Evolutionary conservation across 2,329 filamentous ascomycete genomes (phyloP).

Genomic region (Ophiosphaerella herpotricha): DNA sequence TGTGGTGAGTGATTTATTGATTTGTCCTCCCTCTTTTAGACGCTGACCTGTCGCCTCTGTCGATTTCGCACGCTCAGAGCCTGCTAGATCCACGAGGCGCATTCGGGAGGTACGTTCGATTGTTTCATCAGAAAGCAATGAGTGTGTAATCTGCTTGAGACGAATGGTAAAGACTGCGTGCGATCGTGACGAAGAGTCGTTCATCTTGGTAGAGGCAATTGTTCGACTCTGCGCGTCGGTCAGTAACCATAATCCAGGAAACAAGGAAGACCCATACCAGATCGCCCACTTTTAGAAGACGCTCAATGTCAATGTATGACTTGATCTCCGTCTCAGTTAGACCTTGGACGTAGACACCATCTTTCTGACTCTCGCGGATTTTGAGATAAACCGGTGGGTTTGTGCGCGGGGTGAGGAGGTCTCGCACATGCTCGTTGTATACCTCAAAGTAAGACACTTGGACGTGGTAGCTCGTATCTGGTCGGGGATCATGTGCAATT

Average conservation of each 20-base stretch:
- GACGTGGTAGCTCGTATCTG: slow-evolving; percentile 95
- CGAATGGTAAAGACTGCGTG: slow-evolving; percentile 98
- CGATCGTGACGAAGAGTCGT: slow-evolving; percentile 94
- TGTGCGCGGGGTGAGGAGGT: slow-evolving; percentile 80
- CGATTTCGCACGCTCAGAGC: slow-evolving; percentile 90
- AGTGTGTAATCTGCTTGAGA: slow-evolving; percentile 97
- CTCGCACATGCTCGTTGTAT: slow-evolving; percentile 98
- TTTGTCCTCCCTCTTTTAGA: slow-evolving; percentile 92
- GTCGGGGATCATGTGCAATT: slow-evolving; percentile 81
- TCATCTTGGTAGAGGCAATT: slow-evolving; percentile 96
- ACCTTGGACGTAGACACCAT: slow-evolving; percentile 96
- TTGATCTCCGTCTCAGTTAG: slow-evolving; percentile 91
- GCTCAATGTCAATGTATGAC: slow-evolving; percentile 83
- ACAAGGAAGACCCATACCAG: slow-evolving; percentile 41
- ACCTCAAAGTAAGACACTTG: slow-evolving; percentile 99
- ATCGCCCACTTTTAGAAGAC: slow-evolving; percentile 89
- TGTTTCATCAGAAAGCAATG: slow-evolving; percentile 95
- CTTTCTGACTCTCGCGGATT: slow-evolving; percentile 91
- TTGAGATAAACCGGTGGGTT: slow-evolving; percentile 90
- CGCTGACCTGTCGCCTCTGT: slow-evolving; percentile 93
- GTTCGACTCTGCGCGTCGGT: slow-evolving; percentile 67
- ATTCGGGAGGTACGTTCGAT: slow-evolving; percentile 94
- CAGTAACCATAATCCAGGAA: slow-evolving; percentile 3
- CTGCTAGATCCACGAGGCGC: slow-evolving; percentile 90
- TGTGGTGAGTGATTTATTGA: slow-evolving; percentile 98